Evolutionary conservation across 2,329 filamentous ascomycete genomes (phyloP).

Genomic region (Pseudopithomyces chartarum): DNA sequence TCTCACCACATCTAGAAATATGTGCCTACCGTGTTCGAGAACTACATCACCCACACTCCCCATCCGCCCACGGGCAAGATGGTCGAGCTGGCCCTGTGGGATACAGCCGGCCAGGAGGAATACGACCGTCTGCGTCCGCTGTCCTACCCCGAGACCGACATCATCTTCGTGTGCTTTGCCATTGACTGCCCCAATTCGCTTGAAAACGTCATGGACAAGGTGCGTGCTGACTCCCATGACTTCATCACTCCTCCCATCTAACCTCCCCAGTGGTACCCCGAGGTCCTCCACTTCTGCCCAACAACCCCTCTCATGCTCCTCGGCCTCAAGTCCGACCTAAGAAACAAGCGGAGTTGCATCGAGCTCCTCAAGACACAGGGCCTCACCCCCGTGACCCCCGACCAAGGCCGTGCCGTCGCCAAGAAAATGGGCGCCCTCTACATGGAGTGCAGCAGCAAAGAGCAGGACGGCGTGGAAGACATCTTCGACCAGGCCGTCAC

Average conservation of each 20-base stretch:
- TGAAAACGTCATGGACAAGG: slow-evolving; percentile 99
- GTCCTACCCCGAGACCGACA: slow-evolving; percentile 96
- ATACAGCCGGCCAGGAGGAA: slow-evolving; percentile 97
- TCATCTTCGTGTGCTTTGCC: slow-evolving; percentile 98
- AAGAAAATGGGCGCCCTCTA: slow-evolving; percentile 93
- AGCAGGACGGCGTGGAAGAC: slow-evolving; percentile 93
- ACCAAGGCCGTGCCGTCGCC: slow-evolving; percentile 87
- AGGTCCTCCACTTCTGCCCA: slow-evolving; percentile 98
- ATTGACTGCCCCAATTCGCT: slow-evolving; percentile 98
- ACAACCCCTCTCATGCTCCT: slow-evolving; percentile 95
- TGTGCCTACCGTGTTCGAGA: slow-evolving; percentile 98
- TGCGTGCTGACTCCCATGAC: slow-evolving; percentile 49
- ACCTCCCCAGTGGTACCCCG: slow-evolving; percentile 88
- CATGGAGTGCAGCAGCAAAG: slow-evolving; percentile 98
- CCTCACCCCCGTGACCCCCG: slow-evolving; percentile 88
- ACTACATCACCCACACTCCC: slow-evolving; percentile 97
- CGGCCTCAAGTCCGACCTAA: slow-evolving; percentile 95
- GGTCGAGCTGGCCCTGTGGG: slow-evolving; percentile 96
- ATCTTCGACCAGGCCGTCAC: slow-evolving; percentile 93
- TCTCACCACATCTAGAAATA: slow-evolving; percentile 76
- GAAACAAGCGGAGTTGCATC: slow-evolving; percentile 93
- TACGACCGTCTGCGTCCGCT: slow-evolving; percentile 95
- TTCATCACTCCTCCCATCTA: slow-evolving; percentile 17
- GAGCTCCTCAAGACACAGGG: slow-evolving; percentile 98
- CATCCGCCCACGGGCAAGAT: slow-evolving; percentile 89